Percentiles rank a stretch among this genome's conserved stretches.
Evolutionary conservation across 1,139 yeast species (phyloP).

Genomic region (Kurtzmaniella quercitrusa): DNA sequence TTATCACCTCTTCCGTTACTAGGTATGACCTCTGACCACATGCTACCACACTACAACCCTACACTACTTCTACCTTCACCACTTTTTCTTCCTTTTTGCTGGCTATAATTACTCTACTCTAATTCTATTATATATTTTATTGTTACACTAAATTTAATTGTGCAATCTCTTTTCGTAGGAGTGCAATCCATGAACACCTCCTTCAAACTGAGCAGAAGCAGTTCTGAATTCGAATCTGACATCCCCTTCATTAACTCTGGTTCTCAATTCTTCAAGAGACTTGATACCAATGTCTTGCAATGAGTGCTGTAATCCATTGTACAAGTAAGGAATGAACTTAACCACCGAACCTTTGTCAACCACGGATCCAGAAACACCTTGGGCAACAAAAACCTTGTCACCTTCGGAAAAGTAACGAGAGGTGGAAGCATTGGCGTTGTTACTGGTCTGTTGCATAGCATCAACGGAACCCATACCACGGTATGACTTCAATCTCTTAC

Average conservation of each 20-base stretch:
- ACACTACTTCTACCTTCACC: too few relatives aligned
- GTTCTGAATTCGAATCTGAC: constrained; percentile 97
- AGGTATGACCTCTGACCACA: too few relatives aligned
- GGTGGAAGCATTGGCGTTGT: constrained; percentile 92
- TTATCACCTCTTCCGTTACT: too few relatives aligned
- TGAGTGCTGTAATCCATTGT: constrained; percentile 96
- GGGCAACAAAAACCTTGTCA: constrained; percentile 95
- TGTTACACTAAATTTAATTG: constrained; percentile 44
- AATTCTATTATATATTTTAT: neutral
- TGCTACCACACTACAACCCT: too few relatives aligned
- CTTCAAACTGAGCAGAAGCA: constrained; percentile 97
- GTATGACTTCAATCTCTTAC: constrained; percentile 94
- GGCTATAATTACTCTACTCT: too few relatives aligned
- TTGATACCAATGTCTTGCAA: constrained; percentile 94
- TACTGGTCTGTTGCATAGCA: constrained; percentile 93
- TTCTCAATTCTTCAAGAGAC: constrained; percentile 62
- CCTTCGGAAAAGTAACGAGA: constrained; percentile 96
- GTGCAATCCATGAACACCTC: constrained; percentile 96
- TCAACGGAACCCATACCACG: constrained; percentile 99
- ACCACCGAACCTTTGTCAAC: constrained; percentile 94
- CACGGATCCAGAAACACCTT: constrained; percentile 97
- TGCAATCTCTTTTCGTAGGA: constrained; percentile 96
- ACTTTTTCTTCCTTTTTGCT: too few relatives aligned
- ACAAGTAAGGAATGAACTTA: constrained; percentile 91
- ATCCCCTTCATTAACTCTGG: constrained; percentile 58